Base-by-base conservation (phyloP, 495 filamentous ascomycete species). In the Neurospora sp. region DNA sequence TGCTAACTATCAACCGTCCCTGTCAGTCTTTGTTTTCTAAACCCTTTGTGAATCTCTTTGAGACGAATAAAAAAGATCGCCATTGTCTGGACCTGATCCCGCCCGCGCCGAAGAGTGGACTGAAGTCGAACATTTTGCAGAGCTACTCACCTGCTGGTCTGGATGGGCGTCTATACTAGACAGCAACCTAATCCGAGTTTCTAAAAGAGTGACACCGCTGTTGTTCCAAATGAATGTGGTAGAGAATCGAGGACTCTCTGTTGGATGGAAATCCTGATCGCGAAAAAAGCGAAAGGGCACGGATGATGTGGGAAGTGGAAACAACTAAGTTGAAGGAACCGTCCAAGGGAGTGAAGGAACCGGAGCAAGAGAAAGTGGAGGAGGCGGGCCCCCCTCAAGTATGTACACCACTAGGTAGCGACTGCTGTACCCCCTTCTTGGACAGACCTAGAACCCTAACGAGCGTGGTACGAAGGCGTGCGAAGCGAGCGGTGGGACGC, bases 181-280 rank as follows among this genome's bases (percentile, higher is more conserved):
- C 44, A 71, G 69, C 37, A 44, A 68, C 70, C 69, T 37, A n/a
- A 41, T 59, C 48, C 72, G 72, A 39, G 22, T 61, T 61, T 61
- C 53, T 35, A 61, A 61, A 61, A 16, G 22, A 61, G 27, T 61
- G 53, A 61, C 53, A 61, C 53, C 53, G 20, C 45, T 75, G 70
- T 79, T 69, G 78, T 85, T 85, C 86, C 84, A 87, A 88, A 88
- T 73, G 86, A 88, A 85, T 86, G 86, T 88, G 83, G 80, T 84
- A 84, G 86, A 87, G 85, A 86, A 84, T 70, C 41, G 72, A 40
- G 73, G 75, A 81, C 83, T 84, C 85, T 87, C 85, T 84, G 81
- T 85, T 86, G 84, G 83, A 79, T 79, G 79, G 80, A 83, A 69
- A 79, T 65, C 65, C 68, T 45, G 59, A 70, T 70, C 69, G 74